phyloP scores from a whole-genome alignment of 164 flowering plant genomes.

The Magnolia kwangsiensis region DNA sequence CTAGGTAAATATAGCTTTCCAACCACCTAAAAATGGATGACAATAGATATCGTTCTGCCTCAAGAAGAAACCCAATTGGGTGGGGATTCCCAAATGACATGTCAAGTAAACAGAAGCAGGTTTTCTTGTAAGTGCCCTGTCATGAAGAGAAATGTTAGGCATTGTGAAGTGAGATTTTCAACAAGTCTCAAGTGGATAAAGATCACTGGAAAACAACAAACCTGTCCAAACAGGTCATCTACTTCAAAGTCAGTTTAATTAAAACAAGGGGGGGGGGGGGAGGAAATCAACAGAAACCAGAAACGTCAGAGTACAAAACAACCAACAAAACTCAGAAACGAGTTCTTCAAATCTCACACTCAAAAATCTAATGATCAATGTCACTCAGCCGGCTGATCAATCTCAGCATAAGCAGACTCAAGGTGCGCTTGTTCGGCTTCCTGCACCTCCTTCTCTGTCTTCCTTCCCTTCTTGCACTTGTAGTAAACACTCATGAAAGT shows the following conservation, averaged over 20 bases:
- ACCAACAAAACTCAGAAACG: not conserved
- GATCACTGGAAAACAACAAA: not conserved
- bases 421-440: slow-evolving; percentile 87
- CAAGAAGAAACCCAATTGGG: no score
- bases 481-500: slow-evolving; percentile 98
- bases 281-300: not conserved
- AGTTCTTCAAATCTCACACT: not conserved
- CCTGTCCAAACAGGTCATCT: not conserved
- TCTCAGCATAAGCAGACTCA: slow-evolving; percentile 75
- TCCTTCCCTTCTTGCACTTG: slow-evolving; percentile 94
- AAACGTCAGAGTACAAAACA: not conserved
- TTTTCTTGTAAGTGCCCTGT: no score
- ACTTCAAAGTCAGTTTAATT: not conserved
- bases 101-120: no score
- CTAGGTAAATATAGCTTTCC: no score
- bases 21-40: no score
- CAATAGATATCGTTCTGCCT: no score
- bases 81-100: no score
- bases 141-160: no score
- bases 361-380: not conserved
- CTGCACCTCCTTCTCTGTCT: slow-evolving; percentile 96
- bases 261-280: not conserved
- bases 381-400: slow-evolving; percentile 25
- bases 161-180: no score
- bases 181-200: no score